These are phyloP conservation scores for Boletus eberwhitei DNA, from an alignment of 768 basidiomycete genomes.

Conservation along the genomic window DNA sequence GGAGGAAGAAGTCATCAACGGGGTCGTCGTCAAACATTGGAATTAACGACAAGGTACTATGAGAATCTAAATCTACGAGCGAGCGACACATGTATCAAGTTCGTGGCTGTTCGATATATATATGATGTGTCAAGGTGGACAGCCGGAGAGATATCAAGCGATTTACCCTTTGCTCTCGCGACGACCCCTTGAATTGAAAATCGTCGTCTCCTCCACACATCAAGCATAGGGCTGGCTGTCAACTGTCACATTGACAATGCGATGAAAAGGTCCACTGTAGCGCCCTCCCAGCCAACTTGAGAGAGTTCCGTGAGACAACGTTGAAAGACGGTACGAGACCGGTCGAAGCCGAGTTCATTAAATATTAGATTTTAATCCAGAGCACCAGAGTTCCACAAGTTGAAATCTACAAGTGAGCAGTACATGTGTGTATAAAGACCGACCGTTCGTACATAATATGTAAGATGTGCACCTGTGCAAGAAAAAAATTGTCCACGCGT, in stretches of 20 bases:
- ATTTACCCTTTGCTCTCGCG: no score
- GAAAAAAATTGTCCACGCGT: slow-evolving; percentile 3
- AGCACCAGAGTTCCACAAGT: background rate
- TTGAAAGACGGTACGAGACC: background rate
- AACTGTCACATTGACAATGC: no score
- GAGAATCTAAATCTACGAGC: background rate
- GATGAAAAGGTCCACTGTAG: no score
- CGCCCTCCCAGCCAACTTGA: no score
- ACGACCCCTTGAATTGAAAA: no score
- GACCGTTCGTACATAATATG: slow-evolving; percentile 3
- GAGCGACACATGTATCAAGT: background rate
- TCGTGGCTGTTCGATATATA: background rate
- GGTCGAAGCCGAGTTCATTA: background rate
- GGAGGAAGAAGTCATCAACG: slow-evolving; percentile 54
- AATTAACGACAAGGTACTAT: slow-evolving; percentile 32
- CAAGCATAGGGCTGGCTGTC: no score
- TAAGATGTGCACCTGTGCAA: slow-evolving; percentile 9
- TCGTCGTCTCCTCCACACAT: no score
- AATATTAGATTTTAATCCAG: background rate
- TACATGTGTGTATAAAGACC: slow-evolving; percentile 11
- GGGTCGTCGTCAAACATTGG: slow-evolving; percentile 55
- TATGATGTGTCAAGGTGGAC: background rate
- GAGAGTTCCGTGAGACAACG: no score
- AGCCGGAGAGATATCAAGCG: background rate
- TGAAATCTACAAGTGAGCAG: slow-evolving; percentile 19